These are phyloP conservation scores for Detonula confervacea DNA, from an alignment of 352 stramenopile species.

Conservation along the genomic window DNA sequence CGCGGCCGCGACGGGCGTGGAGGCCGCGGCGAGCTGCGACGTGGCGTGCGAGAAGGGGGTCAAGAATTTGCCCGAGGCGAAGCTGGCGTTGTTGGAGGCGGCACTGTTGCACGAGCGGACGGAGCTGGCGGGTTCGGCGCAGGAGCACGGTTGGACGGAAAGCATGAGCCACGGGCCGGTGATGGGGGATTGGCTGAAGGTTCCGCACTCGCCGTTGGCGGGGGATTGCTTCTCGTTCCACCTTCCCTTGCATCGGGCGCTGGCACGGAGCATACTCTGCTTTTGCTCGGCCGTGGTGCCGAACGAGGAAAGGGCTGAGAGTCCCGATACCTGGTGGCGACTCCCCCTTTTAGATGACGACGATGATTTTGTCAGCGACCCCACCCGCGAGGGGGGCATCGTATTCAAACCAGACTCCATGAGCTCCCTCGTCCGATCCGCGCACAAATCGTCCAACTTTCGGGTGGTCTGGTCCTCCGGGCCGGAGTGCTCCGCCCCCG, in stretches of 20 bases:
- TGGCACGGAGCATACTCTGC: slow-evolving; percentile 77
- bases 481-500: slow-evolving; percentile 73
- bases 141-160: slow-evolving; percentile 15
- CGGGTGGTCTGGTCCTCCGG: slow-evolving; percentile 82
- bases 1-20: slow-evolving; percentile 45
- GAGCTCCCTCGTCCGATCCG: slow-evolving; percentile 67
- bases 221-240: slow-evolving; percentile 86
- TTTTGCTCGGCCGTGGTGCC: slow-evolving; percentile 76
- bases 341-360: slow-evolving; percentile 81
- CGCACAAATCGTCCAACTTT: slow-evolving; percentile 81
- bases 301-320: slow-evolving; percentile 48
- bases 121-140: slow-evolving; percentile 47
- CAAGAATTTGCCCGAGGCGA: slow-evolving; percentile 79
- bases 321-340: slow-evolving; percentile 80
- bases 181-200: slow-evolving; percentile 85
- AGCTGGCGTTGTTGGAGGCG: slow-evolving; percentile 81
- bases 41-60: slow-evolving; percentile 83
- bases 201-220: slow-evolving; percentile 81
- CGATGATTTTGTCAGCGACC: slow-evolving; percentile 44
- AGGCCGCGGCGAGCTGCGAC: slow-evolving; percentile 57
- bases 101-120: slow-evolving; percentile 60
- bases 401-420: slow-evolving; percentile 68
- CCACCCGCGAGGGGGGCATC: slow-evolving; percentile 20
- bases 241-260: slow-evolving; percentile 81
- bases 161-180: slow-evolving; percentile 59